Evolutionary conservation across 2,329 filamentous ascomycete species (phyloP), one percentile per base, ranked within the genome.

Genomic region (Venturia aucupariae): DNA sequence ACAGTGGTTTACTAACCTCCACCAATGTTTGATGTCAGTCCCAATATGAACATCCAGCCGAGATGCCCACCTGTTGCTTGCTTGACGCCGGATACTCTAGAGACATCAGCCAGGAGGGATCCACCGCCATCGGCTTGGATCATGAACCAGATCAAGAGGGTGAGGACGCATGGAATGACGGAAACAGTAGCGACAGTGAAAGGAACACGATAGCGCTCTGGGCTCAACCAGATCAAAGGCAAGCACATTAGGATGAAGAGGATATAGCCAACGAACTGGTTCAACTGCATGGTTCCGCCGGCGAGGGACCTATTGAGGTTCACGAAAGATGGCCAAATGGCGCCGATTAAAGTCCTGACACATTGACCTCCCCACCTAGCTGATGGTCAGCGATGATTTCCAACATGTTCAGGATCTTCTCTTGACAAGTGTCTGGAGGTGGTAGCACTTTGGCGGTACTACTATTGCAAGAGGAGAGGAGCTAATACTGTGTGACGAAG

Each of bases 21-120:
- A n/a, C 71, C 70, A 1, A 73, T 72, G 38, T 72, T 72, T 0
- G 72, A 69, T 35, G 68, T 70, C n/a, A 74, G 63, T 6, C 69
- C 72, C 11, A 70, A 62, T 17, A 71, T 66, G 62, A 68, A 64
- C 62, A 69, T 63, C 61, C 61, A 63, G 19, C 24, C 39, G 22
- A 63, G 61, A 30, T 63, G 41, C 4, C 24, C 22, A 17, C 61
- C 61, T 2, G 41, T n/a, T 2, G 39, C 41, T 27, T 61, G 60
- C 11, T 30, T 30, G 27, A 63, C 61, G 19, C 41, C 44, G 6
- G 44, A 46, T 10, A 38, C 54, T n/a, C 27, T 24, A 32, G 27
- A 32, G 24, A 59, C 54, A 38, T 59, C 54, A 13, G 27, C 27
- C 4, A 59, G 54, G n/a, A 59, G 54, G 8, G 27, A 32, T 32